A percentile compares a stretch with the other conserved stretches of the same genome.
Conservation (phyloP, 768 basidiomycete species). For the Tubosaeta sp. region DNA sequence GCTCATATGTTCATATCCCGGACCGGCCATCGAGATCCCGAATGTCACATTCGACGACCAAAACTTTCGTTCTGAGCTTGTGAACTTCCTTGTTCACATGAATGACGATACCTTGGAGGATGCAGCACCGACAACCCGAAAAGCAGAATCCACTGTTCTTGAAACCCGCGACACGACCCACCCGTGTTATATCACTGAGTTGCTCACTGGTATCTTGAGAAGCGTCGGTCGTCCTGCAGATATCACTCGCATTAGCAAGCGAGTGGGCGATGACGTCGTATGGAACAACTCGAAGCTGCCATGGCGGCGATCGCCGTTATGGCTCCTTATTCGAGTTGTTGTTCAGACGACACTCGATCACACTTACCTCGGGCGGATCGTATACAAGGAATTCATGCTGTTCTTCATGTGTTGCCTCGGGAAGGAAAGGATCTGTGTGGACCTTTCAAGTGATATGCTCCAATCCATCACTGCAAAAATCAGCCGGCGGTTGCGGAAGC, state of each 20-base stretch:
- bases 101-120: constrained; percentile 31
- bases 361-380: constrained; percentile 4
- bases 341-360: constrained; percentile 35
- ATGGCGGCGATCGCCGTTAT: constrained; percentile 50
- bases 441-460: constrained; percentile 33
- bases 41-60: constrained; percentile 23
- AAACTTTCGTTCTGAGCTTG: constrained; percentile 32
- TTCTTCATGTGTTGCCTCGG: constrained; percentile 25
- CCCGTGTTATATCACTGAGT: constrained; percentile 43
- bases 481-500: constrained; percentile 35
- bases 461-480: constrained; percentile 37
- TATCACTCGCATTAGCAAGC: constrained; percentile 35
- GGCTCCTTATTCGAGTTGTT: constrained; percentile 46
- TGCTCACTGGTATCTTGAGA: constrained; percentile 42
- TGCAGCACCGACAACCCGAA: constrained; percentile 31
- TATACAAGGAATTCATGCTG: constrained; percentile 34
- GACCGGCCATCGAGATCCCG: constrained; percentile 38
- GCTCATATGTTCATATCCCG: constrained; percentile 46
- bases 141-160: constrained; percentile 30
- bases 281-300: constrained; percentile 36
- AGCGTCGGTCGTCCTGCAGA: constrained; percentile 31
- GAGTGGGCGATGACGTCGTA: constrained; percentile 44
- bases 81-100: not conserved
- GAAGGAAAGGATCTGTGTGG: not conserved
- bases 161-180: constrained; percentile 39